Conservation (phyloP, 1,139 yeast species). For the Pichia sp. region DNA sequence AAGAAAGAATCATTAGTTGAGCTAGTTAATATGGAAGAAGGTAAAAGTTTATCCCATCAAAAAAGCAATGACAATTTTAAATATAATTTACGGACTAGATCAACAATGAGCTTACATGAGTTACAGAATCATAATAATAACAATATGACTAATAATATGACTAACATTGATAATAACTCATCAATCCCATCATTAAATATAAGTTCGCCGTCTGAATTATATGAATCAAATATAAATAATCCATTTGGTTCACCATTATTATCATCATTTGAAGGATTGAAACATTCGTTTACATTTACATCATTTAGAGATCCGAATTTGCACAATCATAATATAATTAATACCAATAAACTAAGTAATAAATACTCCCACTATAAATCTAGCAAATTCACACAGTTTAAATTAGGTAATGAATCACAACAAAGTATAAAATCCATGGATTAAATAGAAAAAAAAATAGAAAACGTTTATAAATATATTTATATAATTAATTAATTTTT, state of each 20-base stretch:
- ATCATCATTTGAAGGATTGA: constrained; percentile 2
- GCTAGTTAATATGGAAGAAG: constrained; percentile 17
- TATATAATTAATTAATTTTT: neutral
- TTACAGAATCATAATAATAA: neutral
- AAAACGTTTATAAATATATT: neutral
- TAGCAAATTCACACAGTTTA: constrained; percentile 4
- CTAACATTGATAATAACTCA: neutral
- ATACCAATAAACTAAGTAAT: neutral
- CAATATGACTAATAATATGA: neutral
- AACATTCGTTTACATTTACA: constrained; percentile 14
- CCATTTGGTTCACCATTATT: neutral
- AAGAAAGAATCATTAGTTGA: constrained; percentile 10
- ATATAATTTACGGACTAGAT: constrained; percentile 18
- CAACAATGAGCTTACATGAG: constrained; percentile 19
- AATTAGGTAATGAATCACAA: constrained; percentile 11
- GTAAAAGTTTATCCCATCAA: constrained; percentile 13
- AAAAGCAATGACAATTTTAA: constrained; percentile 2
- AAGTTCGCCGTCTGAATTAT: neutral
- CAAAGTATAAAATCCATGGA: constrained; percentile 8
- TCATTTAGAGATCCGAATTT: constrained; percentile 10
- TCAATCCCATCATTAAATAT: neutral
- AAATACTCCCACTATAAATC: neutral
- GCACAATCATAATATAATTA: neutral
- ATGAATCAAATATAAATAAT: neutral
- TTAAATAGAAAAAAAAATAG: neutral